Percentiles rank a stretch among this genome's conserved stretches.
Evolutionary conservation across 2,329 filamentous ascomycete genomes (phyloP).

Genomic region (Fusarium ramigenum): DNA sequence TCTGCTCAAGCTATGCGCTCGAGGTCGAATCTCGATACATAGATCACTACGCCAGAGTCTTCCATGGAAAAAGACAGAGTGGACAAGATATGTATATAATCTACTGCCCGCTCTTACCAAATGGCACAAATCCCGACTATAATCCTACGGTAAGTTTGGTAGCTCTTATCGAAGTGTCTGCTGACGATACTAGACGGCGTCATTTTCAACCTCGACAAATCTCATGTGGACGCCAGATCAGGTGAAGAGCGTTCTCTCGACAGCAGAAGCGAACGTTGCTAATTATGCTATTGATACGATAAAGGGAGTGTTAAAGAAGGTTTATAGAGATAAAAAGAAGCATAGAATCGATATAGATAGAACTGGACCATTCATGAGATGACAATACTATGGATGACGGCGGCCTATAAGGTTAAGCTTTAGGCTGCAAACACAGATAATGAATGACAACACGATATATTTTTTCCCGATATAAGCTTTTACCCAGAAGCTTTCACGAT

Average conservation of each 20-base stretch:
- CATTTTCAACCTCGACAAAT: conserved; percentile 38
- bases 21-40: conserved; percentile 5
- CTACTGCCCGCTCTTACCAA: conserved; percentile 35
- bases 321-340: no score
- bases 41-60: conserved; percentile 24
- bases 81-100: conserved; percentile 21
- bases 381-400: no score
- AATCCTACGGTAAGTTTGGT: conserved; percentile 24
- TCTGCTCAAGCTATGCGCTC: fast-evolving
- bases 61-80: conserved; percentile 10
- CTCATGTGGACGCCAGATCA: conserved; percentile 38
- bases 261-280: no score
- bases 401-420: no score
- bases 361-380: no score
- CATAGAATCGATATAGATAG: no score
- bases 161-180: fast-evolving
- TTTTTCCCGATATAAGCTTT: no score
- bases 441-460: no score
- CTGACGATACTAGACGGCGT: conserved; percentile 17
- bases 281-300: no score
- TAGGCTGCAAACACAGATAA: no score
- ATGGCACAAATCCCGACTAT: neutral
- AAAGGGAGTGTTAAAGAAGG: no score
- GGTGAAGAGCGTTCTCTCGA: conserved; percentile 21
- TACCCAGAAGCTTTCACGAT: no score